Percentiles rank a stretch among this genome's conserved stretches.
These are phyloP conservation scores for Elaeis guineensis DNA, from an alignment of 176 grass and related monocot species.

Conservation along the genomic window DNA sequence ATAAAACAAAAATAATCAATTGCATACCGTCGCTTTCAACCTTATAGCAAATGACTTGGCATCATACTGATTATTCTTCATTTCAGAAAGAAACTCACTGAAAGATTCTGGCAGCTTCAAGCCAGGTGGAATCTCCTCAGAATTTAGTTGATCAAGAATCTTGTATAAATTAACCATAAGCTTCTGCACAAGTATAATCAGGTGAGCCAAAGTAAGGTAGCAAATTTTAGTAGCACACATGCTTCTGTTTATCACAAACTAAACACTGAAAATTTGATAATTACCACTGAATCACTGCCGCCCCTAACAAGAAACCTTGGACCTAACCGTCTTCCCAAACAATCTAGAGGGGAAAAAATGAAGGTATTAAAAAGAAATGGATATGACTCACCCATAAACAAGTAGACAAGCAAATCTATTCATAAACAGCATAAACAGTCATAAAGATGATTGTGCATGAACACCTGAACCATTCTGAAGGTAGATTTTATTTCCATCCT, in stretches of 20 bases:
- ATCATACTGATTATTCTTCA: slow-evolving; percentile 85
- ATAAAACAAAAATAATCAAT: too few relatives aligned
- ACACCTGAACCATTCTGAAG: too few relatives aligned
- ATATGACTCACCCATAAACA: not conserved
- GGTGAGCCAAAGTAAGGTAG: slow-evolving; percentile 14
- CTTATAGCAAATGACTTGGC: slow-evolving; percentile 69
- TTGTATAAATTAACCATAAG: slow-evolving; percentile 75
- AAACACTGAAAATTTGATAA: slow-evolving; percentile 12
- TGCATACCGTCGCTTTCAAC: slow-evolving; percentile 66
- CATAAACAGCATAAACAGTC: too few relatives aligned
- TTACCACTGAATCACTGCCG: slow-evolving; percentile 70
- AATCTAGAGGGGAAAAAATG: slow-evolving; percentile 53
- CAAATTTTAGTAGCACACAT: not conserved
- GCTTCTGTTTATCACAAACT: not conserved
- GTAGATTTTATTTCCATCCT: too few relatives aligned
- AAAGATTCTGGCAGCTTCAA: slow-evolving; percentile 74
- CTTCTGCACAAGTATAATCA: slow-evolving; percentile 40
- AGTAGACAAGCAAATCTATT: too few relatives aligned
- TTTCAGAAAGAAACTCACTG: slow-evolving; percentile 81
- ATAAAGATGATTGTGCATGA: too few relatives aligned
- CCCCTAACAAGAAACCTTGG: slow-evolving; percentile 78
- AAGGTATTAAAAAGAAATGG: slow-evolving; percentile 21
- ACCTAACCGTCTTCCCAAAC: slow-evolving; percentile 81
- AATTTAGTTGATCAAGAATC: slow-evolving; percentile 69
- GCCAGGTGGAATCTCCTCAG: slow-evolving; percentile 53